Evolutionary conservation across 768 basidiomycete genomes (phyloP).

Genomic region (Trametes elegans): DNA sequence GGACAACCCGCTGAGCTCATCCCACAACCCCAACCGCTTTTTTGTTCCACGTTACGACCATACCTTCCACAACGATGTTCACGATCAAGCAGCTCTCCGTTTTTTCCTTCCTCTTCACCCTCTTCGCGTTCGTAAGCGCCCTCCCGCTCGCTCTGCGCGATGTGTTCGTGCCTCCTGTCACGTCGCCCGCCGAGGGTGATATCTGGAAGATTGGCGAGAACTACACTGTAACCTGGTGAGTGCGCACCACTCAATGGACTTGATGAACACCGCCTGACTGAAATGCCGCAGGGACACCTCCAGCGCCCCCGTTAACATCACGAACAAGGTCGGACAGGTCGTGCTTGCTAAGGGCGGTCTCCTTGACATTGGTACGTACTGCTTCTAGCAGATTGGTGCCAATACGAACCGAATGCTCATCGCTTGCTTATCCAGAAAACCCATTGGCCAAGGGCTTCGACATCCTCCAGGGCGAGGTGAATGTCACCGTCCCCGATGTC

Average conservation of each 20-base stretch:
- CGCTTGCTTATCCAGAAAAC: constrained; percentile 23
- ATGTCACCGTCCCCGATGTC: constrained; percentile 39
- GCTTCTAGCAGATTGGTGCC: too few species aligned
- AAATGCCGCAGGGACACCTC: constrained; percentile 36
- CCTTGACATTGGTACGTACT: constrained; percentile 32
- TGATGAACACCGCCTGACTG: background rate
- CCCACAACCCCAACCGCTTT: background rate
- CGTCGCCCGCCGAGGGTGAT: constrained; percentile 38
- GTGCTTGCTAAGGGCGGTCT: constrained; percentile 30
- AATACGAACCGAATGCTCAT: background rate
- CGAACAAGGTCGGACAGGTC: constrained; percentile 33
- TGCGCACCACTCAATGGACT: background rate
- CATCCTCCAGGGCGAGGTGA: constrained; percentile 35
- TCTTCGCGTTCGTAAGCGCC: constrained; percentile 27
- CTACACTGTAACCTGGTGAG: constrained; percentile 52
- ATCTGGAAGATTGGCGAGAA: constrained; percentile 45
- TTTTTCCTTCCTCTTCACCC: constrained; percentile 24
- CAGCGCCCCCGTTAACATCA: constrained; percentile 39
- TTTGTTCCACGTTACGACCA: background rate
- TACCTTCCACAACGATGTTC: constrained; percentile 18
- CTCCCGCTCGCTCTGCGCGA: constrained; percentile 39
- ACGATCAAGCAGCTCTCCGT: constrained; percentile 26
- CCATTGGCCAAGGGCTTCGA: constrained; percentile 36
- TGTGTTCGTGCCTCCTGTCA: constrained; percentile 48
- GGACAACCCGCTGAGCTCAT: constrained; percentile 3